phyloP scores from a whole-genome alignment of 768 basidiomycete species.

The Tulasnella sp. region DNA sequence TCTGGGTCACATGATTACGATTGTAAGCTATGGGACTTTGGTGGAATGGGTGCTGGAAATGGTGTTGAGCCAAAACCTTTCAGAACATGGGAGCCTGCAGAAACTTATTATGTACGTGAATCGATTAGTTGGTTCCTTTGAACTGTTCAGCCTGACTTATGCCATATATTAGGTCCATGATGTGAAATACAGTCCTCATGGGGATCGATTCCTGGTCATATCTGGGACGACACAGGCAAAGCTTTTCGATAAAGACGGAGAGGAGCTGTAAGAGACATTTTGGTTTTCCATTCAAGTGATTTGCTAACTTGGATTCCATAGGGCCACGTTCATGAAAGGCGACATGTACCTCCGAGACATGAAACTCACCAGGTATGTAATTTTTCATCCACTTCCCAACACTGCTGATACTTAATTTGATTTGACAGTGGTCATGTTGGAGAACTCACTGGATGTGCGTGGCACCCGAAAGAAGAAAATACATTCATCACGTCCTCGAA shows the following conservation, averaged over 20 bases:
- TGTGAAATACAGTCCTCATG: slow-evolving; percentile 76
- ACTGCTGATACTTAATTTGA: slow-evolving; percentile 12
- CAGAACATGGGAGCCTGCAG: slow-evolving; percentile 91
- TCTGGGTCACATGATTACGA: slow-evolving; percentile 97
- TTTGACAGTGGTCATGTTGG: slow-evolving; percentile 79
- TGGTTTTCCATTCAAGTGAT: no score
- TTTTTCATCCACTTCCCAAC: slow-evolving; percentile 10
- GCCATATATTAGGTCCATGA: slow-evolving; percentile 62
- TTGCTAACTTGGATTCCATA: no score
- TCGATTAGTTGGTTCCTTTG: slow-evolving; percentile 10
- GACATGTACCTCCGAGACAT: slow-evolving; percentile 98
- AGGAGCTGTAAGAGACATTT: slow-evolving; percentile 86
- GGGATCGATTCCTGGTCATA: slow-evolving; percentile 74
- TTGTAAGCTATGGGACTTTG: slow-evolving; percentile 97
- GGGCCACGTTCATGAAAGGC: slow-evolving; percentile 57
- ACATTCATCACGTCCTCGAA: slow-evolving; percentile 87
- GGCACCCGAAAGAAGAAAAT: slow-evolving; percentile 81
- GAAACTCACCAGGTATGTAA: slow-evolving; percentile 87
- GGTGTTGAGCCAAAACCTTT: slow-evolving; percentile 71
- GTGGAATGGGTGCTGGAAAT: slow-evolving; percentile 74
- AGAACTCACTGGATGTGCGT: slow-evolving; percentile 77
- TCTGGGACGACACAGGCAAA: slow-evolving; percentile 80
- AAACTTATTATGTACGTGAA: slow-evolving; percentile 67
- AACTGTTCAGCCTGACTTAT: not conserved
- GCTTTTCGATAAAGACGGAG: slow-evolving; percentile 83